phyloP scores from a whole-genome alignment of 495 filamentous ascomycete species.

The Penicillium roqueforti region DNA sequence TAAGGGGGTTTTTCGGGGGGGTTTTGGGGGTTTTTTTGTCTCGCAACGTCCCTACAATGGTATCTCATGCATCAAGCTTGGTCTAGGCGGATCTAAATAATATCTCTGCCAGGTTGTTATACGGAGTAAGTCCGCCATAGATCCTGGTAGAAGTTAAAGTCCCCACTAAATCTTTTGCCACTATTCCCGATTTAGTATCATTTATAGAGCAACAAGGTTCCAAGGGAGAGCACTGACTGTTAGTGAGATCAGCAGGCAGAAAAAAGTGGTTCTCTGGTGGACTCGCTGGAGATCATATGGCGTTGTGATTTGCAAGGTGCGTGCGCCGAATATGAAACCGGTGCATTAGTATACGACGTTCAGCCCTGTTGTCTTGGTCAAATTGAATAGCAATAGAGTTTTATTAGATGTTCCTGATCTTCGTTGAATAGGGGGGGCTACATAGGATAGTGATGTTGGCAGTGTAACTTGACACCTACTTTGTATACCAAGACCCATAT shows the following conservation, averaged over 20 bases:
- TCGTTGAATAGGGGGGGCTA: conserved; percentile 2
- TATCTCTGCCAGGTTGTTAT: conserved; percentile 9
- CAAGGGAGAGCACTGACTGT: not conserved
- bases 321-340: not conserved
- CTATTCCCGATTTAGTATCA: conserved; percentile 12
- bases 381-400: not conserved
- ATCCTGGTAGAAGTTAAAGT: conserved; percentile 10
- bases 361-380: not conserved
- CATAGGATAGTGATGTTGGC: too few relatives aligned
- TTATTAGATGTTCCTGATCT: conserved; percentile 12
- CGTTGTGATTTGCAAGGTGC: conserved; percentile 2
- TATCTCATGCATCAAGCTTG: conserved; percentile 6
- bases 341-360: not conserved
- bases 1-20: not conserved
- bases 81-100: conserved; percentile 10
- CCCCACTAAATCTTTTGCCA: conserved; percentile 8
- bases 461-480: too few relatives aligned
- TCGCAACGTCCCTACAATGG: not conserved
- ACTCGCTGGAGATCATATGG: not conserved
- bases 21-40: not conserved
- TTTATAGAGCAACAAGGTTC: conserved; percentile 8
- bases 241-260: conserved; percentile 1
- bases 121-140: conserved; percentile 2
- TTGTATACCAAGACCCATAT: not conserved
- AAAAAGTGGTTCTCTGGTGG: not conserved